phyloP scores from a whole-genome alignment of 1,139 yeast species.

The Candida sp. region DNA sequence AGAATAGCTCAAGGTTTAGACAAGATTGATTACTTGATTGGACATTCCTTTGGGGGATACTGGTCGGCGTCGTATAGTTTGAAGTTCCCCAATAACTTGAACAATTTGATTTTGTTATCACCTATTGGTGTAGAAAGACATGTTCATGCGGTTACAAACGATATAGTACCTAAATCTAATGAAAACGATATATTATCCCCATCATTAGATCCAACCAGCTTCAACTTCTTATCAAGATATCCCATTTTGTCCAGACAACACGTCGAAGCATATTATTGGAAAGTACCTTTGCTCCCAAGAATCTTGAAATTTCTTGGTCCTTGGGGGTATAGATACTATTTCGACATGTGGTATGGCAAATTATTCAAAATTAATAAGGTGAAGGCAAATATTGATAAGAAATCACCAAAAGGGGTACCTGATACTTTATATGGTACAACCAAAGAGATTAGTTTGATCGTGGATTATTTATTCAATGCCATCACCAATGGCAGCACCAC shows the following conservation, averaged over 20 bases:
- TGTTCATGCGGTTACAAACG: conserved; percentile 53
- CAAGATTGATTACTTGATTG: conserved; percentile 38
- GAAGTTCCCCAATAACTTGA: conserved; percentile 53
- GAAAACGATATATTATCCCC: conserved; percentile 18
- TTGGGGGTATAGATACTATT: conserved; percentile 43
- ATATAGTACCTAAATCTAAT: not conserved
- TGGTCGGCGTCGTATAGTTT: conserved; percentile 44
- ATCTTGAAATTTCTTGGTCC: conserved; percentile 48
- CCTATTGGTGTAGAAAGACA: conserved; percentile 90
- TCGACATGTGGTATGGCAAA: conserved; percentile 42
- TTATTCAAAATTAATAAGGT: conserved; percentile 44
- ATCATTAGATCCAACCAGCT: conserved; percentile 33
- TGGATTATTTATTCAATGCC: conserved; percentile 58
- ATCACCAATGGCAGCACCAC: conserved; percentile 61
- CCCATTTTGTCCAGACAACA: conserved; percentile 34
- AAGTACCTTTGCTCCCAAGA: conserved; percentile 42
- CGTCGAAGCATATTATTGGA: conserved; percentile 36
- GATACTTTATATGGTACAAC: conserved; percentile 34
- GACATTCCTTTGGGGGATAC: conserved; percentile 47
- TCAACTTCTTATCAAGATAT: conserved; percentile 40
- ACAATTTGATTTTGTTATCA: conserved; percentile 68
- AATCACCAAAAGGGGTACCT: not conserved
- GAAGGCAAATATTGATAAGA: conserved; percentile 20
- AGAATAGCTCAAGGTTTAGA: conserved; percentile 25
- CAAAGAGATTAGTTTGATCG: conserved; percentile 41